phyloP scores from a whole-genome alignment of 805 yeast genomes.

The Ogataea saltuana region DNA sequence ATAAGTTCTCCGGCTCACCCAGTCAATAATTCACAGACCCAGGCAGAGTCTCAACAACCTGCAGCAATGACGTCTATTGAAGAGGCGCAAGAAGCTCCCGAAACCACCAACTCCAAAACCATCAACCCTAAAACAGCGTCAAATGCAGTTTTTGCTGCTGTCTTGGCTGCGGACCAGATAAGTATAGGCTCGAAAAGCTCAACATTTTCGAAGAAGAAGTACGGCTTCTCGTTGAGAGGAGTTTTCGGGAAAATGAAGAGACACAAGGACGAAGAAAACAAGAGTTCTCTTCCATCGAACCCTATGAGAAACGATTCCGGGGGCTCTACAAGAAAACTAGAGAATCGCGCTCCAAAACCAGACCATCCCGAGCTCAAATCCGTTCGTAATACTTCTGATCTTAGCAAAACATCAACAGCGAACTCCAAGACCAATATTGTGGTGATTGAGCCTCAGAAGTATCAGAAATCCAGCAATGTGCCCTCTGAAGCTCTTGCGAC shows the following conservation, averaged over 20 bases:
- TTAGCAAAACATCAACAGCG: constrained; percentile 3
- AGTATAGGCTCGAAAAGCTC: constrained; percentile 4
- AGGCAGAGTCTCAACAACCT: constrained; percentile 1
- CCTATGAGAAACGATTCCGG: neutral
- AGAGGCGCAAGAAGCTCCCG: constrained; percentile 1
- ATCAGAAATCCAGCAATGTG: constrained; percentile 12
- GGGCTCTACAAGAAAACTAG: neutral
- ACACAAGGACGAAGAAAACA: constrained; percentile 7
- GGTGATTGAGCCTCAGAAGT: constrained; percentile 22
- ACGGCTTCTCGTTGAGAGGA: constrained; percentile 15
- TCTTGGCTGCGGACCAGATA: neutral
- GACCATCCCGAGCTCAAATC: neutral
- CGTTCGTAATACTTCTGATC: neutral
- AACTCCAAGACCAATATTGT: constrained; percentile 18
- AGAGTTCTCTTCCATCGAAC: neutral
- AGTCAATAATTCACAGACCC: neutral
- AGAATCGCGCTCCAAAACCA: neutral
- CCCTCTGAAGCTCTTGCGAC: constrained; percentile 16
- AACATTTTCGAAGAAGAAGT: constrained; percentile 6
- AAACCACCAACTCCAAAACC: neutral
- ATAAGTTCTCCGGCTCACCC: neutral
- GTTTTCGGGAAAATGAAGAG: constrained; percentile 15
- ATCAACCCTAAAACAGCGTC: neutral
- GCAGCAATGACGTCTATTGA: neutral
- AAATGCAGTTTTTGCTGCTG: too few species aligned